Base-by-base conservation (phyloP, 2,329 filamentous ascomycete genomes). In the Anisogramma anomala region DNA sequence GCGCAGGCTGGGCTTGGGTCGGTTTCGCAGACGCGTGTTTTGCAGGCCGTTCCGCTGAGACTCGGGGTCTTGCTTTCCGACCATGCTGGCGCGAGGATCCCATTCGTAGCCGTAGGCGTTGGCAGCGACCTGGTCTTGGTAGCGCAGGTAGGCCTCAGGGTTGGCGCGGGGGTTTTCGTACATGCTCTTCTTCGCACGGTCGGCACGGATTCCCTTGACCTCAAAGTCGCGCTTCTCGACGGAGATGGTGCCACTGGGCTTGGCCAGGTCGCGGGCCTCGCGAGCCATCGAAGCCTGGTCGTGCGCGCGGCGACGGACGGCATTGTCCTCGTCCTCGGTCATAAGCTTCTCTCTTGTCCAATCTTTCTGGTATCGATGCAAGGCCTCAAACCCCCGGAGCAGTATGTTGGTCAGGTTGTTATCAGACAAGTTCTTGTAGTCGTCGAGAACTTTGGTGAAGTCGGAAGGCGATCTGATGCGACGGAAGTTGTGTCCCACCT, bases 31-130 rank as follows among this genome's bases (percentile, higher is more conserved):
- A 22, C 73, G 65, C 4, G 67, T 66, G 35, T 72, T 73, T 48
- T 68, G 66, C 43, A 68, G 61, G 19, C 73, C 72, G 31, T 84
- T 59, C 27, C 65, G 60, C 49, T 79, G 74, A 8, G 64, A 66
- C 26, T 71, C 60, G 1, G 74, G 72, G 45, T 79, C 73, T 52
- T 81, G 77, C 26, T 64, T 63, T 15, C 74, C 74, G 44, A 78
- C 64, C 55, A 72, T 73, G 45, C 67, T 67, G 2, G 69, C 66
- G 38, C 74, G 69, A 8, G 69, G 64, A 49, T 79, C 74, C 49
- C 78, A 75, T 45, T 77, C 71, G 50, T 79, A 78, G 13, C 71
- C 69, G 51, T 79, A 80, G 1, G 68, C 65, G 46, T 71, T 65
- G 6, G 76, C 74, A 66, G 74, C 72, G 46, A 77, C 63, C 41